phyloP scores from a whole-genome alignment of 202 grass and related monocot genomes.

The Cymbopogon flexuosus region DNA sequence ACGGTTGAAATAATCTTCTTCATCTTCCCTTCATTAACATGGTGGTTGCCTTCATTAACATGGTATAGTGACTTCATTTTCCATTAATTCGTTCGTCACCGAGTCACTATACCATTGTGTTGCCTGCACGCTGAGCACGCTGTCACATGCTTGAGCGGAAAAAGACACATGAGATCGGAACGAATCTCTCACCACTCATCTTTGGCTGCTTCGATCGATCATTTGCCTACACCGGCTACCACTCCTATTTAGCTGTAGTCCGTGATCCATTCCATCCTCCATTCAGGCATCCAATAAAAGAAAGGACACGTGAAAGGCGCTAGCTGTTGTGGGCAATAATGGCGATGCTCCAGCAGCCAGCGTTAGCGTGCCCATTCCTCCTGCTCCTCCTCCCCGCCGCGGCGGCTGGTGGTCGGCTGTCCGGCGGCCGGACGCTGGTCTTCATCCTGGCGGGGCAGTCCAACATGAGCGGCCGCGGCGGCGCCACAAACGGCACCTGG shows the following conservation, averaged over 20 bases:
- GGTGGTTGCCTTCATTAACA: too few species aligned
- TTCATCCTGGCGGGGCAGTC: conserved; percentile 83
- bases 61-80: too few species aligned
- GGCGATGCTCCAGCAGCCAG: background rate
- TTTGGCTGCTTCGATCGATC: background rate
- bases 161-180: background rate
- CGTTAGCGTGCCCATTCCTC: background rate
- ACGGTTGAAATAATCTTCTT: too few species aligned
- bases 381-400: conserved; percentile 7
- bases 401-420: background rate
- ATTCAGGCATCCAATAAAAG: background rate
- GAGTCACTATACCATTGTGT: too few species aligned
- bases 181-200: too few species aligned
- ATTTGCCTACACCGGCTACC: background rate
- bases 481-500: conserved; percentile 47
- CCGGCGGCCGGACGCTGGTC: conserved; percentile 24
- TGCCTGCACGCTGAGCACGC: too few species aligned
- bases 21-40: too few species aligned
- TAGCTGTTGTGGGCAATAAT: background rate
- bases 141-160: background rate
- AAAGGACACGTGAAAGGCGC: background rate
- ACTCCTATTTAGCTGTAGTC: background rate
- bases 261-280: background rate
- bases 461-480: conserved; percentile 86
- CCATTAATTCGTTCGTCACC: background rate